Base-by-base conservation (phyloP, 192 early-diverging fungal genomes). In the Linnemannia hyalina region DNA sequence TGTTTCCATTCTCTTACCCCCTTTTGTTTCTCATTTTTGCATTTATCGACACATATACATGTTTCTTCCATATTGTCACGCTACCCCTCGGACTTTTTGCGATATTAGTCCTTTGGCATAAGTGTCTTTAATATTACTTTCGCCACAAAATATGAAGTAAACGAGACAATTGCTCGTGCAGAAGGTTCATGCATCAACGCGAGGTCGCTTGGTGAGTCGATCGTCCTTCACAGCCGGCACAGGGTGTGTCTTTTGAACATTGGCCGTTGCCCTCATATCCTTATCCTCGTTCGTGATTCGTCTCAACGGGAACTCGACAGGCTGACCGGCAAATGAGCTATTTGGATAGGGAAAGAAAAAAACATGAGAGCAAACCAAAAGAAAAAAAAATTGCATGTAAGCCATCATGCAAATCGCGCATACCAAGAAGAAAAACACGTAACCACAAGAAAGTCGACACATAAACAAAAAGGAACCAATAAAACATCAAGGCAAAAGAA, bases 281-380 rank as follows among this genome's bases (percentile, higher is more conserved):
- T 91, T 90, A 73, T 93, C 92, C 38, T 93, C 92, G 38, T 88
- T 88, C 8, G 90, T 92, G 32, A 93, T 89, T 40, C 87, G 73
- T n/a, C 92, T 44, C 41, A 89, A 74, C 20, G 92, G 92, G 83
- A 92, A 92, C 42, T 93, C 89, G 32, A 89, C 77, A 18, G 71
- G 78, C 47, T 92, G 90, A 72, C 89, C 88, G 22, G 82, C 84
- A 63, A 92, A 88, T 26, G 88, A 88, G 60, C 92, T 91, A 44
- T 10, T 38, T 35, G 16, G 72, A 46, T 15, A 46, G 11, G 44
- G 0, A 35, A 35, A 1, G 11, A 73, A 46, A 10, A 15, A 74
- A 73, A 23, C 13, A 36, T 70, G 20, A 40, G 40, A 22, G 20
- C 49, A 74, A 22, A 18, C 44, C 47, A 57, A 22, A 47, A 65